Percentiles rank a stretch among this genome's conserved stretches.
phyloP scores from a whole-genome alignment of 208 protist species.

The Trypanosoma conorhini region DNA sequence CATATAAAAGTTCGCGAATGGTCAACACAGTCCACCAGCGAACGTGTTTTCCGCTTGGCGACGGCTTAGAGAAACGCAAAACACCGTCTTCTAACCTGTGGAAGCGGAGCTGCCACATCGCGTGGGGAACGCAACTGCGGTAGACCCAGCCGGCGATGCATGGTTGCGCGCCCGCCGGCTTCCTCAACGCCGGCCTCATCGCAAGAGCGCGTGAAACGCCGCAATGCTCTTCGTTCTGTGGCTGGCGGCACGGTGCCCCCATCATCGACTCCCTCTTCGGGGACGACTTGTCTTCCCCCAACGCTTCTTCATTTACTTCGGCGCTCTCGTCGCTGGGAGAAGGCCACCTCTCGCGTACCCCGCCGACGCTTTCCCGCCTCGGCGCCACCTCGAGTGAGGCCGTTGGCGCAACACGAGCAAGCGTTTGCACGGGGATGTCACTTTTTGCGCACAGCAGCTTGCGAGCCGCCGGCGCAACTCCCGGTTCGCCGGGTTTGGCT shows the following conservation, averaged over 20 bases:
- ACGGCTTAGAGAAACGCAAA: conserved; percentile 14
- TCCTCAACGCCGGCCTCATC: background rate
- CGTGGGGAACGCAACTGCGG: conserved; percentile 16
- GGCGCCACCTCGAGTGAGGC: no score
- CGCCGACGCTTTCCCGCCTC: no score
- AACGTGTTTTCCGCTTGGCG: background rate
- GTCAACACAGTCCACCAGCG: conserved; percentile 20
- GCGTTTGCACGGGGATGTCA: no score
- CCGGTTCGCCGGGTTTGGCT: no score
- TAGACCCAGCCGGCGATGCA: conserved; percentile 10
- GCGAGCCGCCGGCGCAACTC: no score
- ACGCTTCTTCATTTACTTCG: no score
- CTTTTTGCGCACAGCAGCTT: no score
- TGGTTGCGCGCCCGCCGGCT: background rate
- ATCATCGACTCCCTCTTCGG: no score
- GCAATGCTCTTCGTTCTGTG: background rate
- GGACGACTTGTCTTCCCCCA: no score
- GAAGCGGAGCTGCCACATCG: conserved; percentile 24
- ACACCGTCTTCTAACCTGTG: conserved; percentile 11
- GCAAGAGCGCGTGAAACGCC: background rate
- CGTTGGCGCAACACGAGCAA: no score
- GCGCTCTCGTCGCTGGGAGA: no score
- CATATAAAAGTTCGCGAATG: conserved; percentile 8
- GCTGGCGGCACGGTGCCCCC: background rate
- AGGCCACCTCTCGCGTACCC: no score